Conservation (phyloP, 805 yeast genomes). For the Ogataea naganishii region DNA sequence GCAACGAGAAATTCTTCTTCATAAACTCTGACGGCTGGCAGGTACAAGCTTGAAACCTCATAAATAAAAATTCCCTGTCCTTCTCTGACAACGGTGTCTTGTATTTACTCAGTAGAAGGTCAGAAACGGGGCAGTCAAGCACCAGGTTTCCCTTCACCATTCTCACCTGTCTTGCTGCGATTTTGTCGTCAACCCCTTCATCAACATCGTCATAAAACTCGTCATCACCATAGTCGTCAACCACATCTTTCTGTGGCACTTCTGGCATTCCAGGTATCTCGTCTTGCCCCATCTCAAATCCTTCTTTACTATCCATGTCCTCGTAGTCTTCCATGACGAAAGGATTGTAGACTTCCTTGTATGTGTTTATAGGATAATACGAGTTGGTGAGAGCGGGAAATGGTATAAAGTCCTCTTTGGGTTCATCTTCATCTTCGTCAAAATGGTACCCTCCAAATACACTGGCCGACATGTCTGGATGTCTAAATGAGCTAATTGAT, state of each 20-base stretch:
- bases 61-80: constrained; percentile 61
- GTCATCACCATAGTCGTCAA: no score
- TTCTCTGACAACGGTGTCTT: constrained; percentile 33
- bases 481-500: no score
- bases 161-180: constrained; percentile 32
- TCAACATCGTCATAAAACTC: constrained; percentile 1
- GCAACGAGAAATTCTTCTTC: constrained; percentile 57
- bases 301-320: constrained; percentile 13
- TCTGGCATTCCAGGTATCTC: no score
- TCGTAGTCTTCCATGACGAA: constrained; percentile 14
- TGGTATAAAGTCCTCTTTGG: constrained; percentile 21
- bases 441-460: constrained; percentile 17
- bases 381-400: constrained; percentile 24
- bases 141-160: constrained; percentile 73
- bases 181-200: constrained; percentile 6
- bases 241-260: no score
- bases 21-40: constrained; percentile 76
- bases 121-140: constrained; percentile 84
- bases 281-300: constrained; percentile 2
- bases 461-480: background rate
- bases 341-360: constrained; percentile 20
- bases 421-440: constrained; percentile 16
- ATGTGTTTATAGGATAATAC: constrained; percentile 23
- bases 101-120: constrained; percentile 47
- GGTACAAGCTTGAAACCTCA: constrained; percentile 93